Percentiles rank a stretch among this genome's conserved stretches.
Evolutionary conservation across 129 eudicot genomes (phyloP).

Genomic region (Chrysanthemum seticuspe): DNA sequence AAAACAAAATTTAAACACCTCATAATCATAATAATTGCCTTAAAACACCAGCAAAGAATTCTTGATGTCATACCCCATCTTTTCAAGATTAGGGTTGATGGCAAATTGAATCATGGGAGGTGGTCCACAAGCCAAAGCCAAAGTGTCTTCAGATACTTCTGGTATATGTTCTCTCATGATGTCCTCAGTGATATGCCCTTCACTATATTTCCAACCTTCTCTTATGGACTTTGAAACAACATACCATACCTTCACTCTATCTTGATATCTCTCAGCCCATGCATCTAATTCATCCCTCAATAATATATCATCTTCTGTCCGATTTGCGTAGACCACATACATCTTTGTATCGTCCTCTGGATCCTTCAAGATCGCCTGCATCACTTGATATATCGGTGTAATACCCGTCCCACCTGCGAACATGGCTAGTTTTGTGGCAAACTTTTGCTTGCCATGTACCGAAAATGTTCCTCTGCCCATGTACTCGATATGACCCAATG

Average conservation of each 20-base stretch:
- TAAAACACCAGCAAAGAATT: constrained; percentile 75
- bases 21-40: background rate
- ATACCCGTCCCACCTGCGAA: constrained; percentile 96
- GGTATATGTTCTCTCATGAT: constrained; percentile 73
- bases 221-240: constrained; percentile 50
- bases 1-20: constrained; percentile 9
- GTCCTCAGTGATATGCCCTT: constrained; percentile 58
- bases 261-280: constrained; percentile 58
- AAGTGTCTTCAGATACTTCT: constrained; percentile 38
- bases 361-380: constrained; percentile 86
- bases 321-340: constrained; percentile 86
- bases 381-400: constrained; percentile 90
- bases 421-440: constrained; percentile 78
- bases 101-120: constrained; percentile 97
- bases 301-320: constrained; percentile 92
- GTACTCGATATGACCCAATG: constrained; percentile 95
- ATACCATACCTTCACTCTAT: constrained; percentile 90
- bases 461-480: constrained; percentile 66
- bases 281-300: constrained; percentile 73
- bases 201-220: constrained; percentile 78
- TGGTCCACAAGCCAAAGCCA: constrained; percentile 95
- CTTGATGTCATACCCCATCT: constrained; percentile 84
- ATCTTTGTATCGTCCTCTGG: constrained; percentile 85
- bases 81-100: constrained; percentile 82
- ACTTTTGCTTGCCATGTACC: constrained; percentile 70